Percentiles rank a stretch among this genome's conserved stretches.
Evolutionary conservation across 1,284 basidiomycete species (phyloP).

Genomic region (Irpex lacteus): DNA sequence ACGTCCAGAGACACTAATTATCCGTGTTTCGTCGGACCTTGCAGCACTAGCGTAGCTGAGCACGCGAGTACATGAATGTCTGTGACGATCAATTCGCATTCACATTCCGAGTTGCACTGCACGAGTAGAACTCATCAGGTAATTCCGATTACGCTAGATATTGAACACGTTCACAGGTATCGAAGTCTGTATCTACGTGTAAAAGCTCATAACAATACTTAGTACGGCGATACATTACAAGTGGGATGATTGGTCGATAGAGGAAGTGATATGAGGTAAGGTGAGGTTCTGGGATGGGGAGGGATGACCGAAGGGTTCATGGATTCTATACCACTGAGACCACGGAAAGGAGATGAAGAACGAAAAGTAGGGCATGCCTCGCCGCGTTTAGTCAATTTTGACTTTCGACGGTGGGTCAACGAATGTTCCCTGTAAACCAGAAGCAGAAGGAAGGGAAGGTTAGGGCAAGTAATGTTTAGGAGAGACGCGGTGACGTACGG

Average conservation of each 20-base stretch:
- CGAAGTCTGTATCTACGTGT: background rate
- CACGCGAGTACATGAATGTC: no score
- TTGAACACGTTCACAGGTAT: background rate
- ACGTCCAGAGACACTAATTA: no score
- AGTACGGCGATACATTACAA: background rate
- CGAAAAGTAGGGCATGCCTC: background rate
- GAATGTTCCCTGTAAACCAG: conserved; percentile 35
- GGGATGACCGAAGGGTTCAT: background rate
- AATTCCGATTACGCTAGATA: background rate
- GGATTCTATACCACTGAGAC: background rate
- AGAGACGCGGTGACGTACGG: conserved; percentile 43
- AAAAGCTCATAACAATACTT: background rate
- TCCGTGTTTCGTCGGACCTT: no score
- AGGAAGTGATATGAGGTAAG: background rate
- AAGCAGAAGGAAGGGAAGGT: background rate
- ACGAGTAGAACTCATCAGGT: background rate
- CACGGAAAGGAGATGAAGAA: background rate
- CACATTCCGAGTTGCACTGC: no score
- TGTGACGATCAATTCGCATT: no score
- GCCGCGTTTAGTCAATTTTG: conserved; percentile 34
- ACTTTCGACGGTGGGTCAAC: conserved; percentile 46
- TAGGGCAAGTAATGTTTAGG: background rate
- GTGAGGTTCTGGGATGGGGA: background rate
- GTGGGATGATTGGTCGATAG: background rate
- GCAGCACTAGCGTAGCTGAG: no score